Conservation (phyloP, 1,139 yeast genomes). For the Chernovozyma aurita region DNA sequence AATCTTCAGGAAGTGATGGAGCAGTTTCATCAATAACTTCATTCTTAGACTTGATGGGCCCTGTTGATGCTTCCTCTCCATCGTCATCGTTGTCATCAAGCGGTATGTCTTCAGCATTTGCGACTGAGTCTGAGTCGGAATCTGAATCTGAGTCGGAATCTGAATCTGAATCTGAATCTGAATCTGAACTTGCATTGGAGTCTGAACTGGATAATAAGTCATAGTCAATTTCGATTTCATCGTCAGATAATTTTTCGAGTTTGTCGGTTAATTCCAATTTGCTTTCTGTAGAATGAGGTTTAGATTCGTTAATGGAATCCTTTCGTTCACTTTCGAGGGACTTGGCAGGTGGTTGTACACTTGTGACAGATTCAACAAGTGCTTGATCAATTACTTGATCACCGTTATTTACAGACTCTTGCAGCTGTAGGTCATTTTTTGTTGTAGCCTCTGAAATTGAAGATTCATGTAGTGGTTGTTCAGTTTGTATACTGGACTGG, state of each 20-base stretch:
- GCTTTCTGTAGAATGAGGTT: no score
- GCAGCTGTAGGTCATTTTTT: no score
- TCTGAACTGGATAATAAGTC: constrained; percentile 10
- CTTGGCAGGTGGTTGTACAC: no score
- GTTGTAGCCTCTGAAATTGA: no score
- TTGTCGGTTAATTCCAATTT: no score
- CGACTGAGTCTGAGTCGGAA: constrained; percentile 14
- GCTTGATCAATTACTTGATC: no score
- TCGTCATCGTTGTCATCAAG: constrained; percentile 26
- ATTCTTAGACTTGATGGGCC: constrained; percentile 73
- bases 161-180: constrained; percentile 8
- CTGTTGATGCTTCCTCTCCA: constrained; percentile 36
- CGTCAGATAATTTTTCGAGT: constrained; percentile 19
- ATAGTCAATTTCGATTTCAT: constrained; percentile 22
- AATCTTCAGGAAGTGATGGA: constrained; percentile 66
- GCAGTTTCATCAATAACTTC: constrained; percentile 70
- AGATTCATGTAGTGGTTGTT: no score
- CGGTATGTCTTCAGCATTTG: constrained; percentile 5
- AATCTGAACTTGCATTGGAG: constrained; percentile 7
- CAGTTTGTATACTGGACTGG: no score
- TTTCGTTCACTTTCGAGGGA: no score
- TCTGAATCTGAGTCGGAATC: constrained; percentile 11
- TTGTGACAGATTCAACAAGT: no score
- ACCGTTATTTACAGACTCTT: no score
- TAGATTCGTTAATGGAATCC: no score